A percentile compares a stretch with the other conserved stretches of the same genome.
These are phyloP conservation scores for Chalciporus chontae DNA, from an alignment of 768 basidiomycete genomes.

Conservation along the genomic window DNA sequence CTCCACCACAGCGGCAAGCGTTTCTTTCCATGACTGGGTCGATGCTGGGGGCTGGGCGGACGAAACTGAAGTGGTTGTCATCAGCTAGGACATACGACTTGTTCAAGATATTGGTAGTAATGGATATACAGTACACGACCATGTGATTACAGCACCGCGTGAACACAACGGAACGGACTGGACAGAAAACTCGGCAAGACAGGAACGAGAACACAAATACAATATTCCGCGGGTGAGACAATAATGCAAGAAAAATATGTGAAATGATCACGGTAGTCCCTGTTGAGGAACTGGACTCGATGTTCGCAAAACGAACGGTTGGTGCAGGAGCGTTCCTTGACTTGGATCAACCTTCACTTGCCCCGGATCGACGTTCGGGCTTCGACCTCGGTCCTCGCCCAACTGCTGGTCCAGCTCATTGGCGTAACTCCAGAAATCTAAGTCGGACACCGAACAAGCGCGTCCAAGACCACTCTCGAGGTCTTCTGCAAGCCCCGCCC, in stretches of 20 bases:
- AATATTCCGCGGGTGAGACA: background rate
- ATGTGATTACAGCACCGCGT: slow-evolving; percentile 6
- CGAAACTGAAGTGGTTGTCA: slow-evolving; percentile 2
- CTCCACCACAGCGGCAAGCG: background rate
- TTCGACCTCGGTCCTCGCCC: slow-evolving; percentile 5
- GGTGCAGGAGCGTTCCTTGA: background rate
- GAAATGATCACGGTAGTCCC: too few species aligned
- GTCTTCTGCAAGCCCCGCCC: slow-evolving; percentile 40
- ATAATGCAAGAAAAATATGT: background rate
- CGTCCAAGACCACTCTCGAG: slow-evolving; percentile 21
- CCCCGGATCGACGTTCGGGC: background rate
- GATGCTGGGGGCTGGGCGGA: background rate
- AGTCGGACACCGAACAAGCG: slow-evolving; percentile 34
- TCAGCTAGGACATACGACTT: background rate
- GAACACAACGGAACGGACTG: background rate
- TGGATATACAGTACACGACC: background rate
- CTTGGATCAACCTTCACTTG: background rate
- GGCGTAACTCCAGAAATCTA: slow-evolving; percentile 72
- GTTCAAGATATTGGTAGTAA: background rate
- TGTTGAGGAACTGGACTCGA: too few species aligned
- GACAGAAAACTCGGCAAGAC: too few species aligned
- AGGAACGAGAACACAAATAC: background rate
- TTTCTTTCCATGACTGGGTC: background rate
- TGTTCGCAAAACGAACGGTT: background rate
- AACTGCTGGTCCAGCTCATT: slow-evolving; percentile 13